Evolutionary conservation across 805 yeast genomes (phyloP).

Genomic region (Nadsonia fulvescens): DNA sequence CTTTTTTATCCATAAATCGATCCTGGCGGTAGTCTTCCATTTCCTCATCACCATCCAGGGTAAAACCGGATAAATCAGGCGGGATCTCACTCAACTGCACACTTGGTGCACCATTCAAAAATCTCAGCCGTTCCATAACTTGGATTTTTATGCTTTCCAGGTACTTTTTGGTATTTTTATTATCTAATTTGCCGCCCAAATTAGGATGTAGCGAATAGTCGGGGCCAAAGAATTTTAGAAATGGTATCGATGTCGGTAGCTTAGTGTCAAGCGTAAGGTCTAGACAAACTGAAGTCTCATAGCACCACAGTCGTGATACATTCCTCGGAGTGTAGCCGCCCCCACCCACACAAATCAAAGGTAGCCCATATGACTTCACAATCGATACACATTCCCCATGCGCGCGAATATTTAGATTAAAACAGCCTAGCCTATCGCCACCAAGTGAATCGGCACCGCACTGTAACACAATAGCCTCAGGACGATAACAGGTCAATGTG

Average conservation of each 20-base stretch:
- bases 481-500: conserved; percentile 69
- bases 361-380: conserved; percentile 71
- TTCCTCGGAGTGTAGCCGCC: conserved; percentile 98
- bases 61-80: conserved; percentile 32
- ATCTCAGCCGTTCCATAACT: conserved; percentile 64
- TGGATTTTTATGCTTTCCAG: conserved; percentile 63
- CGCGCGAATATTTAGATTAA: conserved; percentile 80
- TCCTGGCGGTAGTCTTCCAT: conserved; percentile 16
- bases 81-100: conserved; percentile 86
- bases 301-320: conserved; percentile 91
- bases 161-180: conserved; percentile 68
- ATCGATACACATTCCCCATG: conserved; percentile 92
- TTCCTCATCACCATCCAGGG: conserved; percentile 21
- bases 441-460: conserved; percentile 97
- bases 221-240: conserved; percentile 72
- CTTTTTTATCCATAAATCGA: conserved; percentile 7
- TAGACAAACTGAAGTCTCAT: conserved; percentile 75
- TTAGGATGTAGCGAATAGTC: conserved; percentile 80
- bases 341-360: conserved; percentile 89
- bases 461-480: conserved; percentile 90
- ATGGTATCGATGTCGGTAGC: conserved; percentile 59
- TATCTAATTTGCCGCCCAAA: conserved; percentile 63
- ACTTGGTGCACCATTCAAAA: conserved; percentile 79
- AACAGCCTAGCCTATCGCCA: conserved; percentile 91
- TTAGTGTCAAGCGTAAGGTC: conserved; percentile 60